phyloP scores from a whole-genome alignment of 441 rosid genomes.

The Adansonia madagascariensis region DNA sequence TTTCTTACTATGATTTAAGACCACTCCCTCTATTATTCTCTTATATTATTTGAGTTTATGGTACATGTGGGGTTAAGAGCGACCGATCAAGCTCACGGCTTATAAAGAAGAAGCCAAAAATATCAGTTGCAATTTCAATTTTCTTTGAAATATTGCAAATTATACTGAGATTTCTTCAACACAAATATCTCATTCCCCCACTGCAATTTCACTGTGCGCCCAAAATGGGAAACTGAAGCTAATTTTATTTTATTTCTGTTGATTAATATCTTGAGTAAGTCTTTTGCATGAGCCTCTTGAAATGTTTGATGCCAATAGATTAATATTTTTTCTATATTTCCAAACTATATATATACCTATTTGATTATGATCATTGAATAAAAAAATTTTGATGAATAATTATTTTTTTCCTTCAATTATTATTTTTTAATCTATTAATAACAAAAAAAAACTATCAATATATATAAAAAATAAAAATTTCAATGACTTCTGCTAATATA shows the following conservation, averaged over 20 bases:
- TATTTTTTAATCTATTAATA: background rate
- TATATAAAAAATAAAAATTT: too few relatives aligned
- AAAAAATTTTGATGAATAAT: too few relatives aligned
- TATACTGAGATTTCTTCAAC: background rate
- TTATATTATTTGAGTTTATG: background rate
- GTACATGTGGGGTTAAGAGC: background rate
- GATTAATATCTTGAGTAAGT: background rate
- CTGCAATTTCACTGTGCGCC: background rate
- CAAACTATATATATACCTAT: too few relatives aligned
- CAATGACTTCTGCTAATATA: too few relatives aligned
- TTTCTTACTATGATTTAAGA: background rate
- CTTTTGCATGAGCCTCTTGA: background rate
- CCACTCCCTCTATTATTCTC: slow-evolving; percentile 1
- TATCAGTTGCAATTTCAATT: background rate
- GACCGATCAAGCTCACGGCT: background rate
- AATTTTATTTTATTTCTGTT: background rate
- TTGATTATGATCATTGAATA: too few relatives aligned
- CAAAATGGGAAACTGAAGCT: background rate
- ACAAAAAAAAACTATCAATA: too few relatives aligned
- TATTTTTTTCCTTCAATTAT: too few relatives aligned
- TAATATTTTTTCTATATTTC: too few relatives aligned
- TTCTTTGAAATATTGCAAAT: background rate
- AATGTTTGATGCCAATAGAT: background rate
- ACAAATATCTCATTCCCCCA: background rate
- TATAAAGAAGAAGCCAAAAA: background rate